Conservation (phyloP, 78 protist genomes). For the Polysphondylium violaceum region DNA sequence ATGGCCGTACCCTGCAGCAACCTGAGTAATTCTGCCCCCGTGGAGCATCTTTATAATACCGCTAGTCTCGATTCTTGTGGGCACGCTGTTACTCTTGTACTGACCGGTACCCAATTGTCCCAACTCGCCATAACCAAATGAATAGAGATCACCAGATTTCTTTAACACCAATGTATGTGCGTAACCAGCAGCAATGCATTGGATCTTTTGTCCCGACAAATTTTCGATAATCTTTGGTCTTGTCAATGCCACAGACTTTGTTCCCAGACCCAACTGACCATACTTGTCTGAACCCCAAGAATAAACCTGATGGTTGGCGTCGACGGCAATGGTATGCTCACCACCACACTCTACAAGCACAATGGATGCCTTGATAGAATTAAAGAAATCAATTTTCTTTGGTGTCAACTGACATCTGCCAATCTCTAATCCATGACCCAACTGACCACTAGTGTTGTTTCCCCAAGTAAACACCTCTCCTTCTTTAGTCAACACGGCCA, state of each 20-base stretch:
- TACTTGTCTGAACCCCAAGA: constrained; percentile 62
- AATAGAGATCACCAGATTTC: constrained; percentile 50
- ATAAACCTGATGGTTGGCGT: constrained; percentile 25
- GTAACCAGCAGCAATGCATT: constrained; percentile 56
- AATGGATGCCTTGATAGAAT: constrained; percentile 14
- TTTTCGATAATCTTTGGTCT: constrained; percentile 68
- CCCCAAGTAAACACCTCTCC: constrained; percentile 82
- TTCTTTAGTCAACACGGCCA: constrained; percentile 24
- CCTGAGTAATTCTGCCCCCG: constrained; percentile 20
- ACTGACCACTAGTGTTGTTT: constrained; percentile 43
- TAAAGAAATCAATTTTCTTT: constrained; percentile 36
- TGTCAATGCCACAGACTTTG: constrained; percentile 1
- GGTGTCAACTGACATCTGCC: constrained; percentile 49
- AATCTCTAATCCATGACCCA: constrained; percentile 74
- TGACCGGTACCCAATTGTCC: constrained; percentile 74
- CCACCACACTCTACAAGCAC: constrained; percentile 70
- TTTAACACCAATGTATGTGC: constrained; percentile 60
- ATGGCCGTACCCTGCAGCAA: constrained; percentile 68
- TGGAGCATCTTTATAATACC: constrained; percentile 20
- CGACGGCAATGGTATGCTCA: constrained; percentile 57
- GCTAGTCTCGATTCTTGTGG: constrained; percentile 41
- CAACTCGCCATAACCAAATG: constrained; percentile 61
- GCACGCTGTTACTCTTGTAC: constrained; percentile 12
- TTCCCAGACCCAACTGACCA: constrained; percentile 83
- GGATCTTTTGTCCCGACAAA: constrained; percentile 35